These are phyloP conservation scores for Lineolata rhizophorae DNA, from an alignment of 495 filamentous ascomycete species.

Conservation along the genomic window DNA sequence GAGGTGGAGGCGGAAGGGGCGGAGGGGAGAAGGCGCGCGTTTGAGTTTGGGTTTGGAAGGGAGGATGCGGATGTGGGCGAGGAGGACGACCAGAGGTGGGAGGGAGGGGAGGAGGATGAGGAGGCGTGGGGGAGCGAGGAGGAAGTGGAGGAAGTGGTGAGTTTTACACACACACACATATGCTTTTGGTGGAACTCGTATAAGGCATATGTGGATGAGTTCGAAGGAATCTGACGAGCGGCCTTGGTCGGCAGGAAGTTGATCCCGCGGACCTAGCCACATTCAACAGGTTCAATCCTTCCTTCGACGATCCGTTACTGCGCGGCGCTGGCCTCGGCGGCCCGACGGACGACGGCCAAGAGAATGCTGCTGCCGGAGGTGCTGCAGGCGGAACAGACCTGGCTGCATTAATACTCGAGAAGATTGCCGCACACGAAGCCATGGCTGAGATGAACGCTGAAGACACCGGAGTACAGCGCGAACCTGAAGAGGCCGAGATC, in stretches of 20 bases:
- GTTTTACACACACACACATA: constrained; percentile 8
- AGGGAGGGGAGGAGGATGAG: constrained; percentile 28
- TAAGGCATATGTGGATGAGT: constrained; percentile 5
- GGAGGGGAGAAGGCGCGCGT: constrained; percentile 30
- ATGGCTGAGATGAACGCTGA: constrained; percentile 11
- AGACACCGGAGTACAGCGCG: constrained; percentile 12
- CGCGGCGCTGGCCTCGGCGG: constrained; percentile 17
- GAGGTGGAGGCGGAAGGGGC: constrained; percentile 23
- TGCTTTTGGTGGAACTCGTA: background rate
- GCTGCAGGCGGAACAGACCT: constrained; percentile 46
- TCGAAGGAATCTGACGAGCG: background rate
- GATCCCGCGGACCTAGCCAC: constrained; percentile 76
- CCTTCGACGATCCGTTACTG: constrained; percentile 20
- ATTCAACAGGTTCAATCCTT: constrained; percentile 75
- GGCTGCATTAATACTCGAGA: constrained; percentile 76
- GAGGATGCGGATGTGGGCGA: constrained; percentile 19
- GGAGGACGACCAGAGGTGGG: no score
- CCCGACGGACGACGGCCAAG: constrained; percentile 21
- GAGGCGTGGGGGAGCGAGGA: constrained; percentile 36
- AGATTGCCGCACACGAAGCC: constrained; percentile 83
- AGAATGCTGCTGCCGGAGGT: constrained; percentile 12
- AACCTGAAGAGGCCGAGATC: constrained; percentile 62
- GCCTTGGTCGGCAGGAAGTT: constrained; percentile 38
- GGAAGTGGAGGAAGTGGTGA: constrained; percentile 55
- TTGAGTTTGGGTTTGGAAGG: constrained; percentile 41